phyloP scores from a whole-genome alignment of 2,329 filamentous ascomycete species.

The Phaeosphaeriaceae sp. region DNA sequence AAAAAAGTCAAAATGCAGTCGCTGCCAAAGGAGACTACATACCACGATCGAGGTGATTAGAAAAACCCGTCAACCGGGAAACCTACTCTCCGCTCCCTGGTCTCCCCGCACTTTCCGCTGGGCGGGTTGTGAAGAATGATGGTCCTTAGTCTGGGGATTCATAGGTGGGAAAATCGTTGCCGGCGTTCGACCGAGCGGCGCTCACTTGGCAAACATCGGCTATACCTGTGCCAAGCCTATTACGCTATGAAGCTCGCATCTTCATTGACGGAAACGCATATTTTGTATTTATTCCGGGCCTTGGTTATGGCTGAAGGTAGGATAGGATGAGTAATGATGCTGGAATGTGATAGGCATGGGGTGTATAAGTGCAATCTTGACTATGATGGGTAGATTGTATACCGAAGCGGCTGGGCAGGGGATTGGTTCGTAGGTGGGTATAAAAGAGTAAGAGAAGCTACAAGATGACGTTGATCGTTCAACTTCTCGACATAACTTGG shows the following conservation, averaged over 20 bases:
- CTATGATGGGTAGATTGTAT: background rate
- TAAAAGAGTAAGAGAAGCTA: background rate
- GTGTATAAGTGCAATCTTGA: background rate
- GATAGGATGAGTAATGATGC: background rate
- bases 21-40: too few relatives aligned
- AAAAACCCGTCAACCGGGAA: background rate
- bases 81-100: background rate
- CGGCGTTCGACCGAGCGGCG: slow-evolving; percentile 5
- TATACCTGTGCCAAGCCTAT: slow-evolving; percentile 14
- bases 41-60: background rate
- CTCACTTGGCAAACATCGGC: slow-evolving; percentile 16
- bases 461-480: background rate
- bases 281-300: background rate
- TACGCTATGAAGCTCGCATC: slow-evolving; percentile 5
- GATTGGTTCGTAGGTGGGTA: background rate
- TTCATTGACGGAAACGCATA: slow-evolving; percentile 21
- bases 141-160: background rate
- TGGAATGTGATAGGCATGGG: background rate
- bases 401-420: background rate
- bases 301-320: background rate
- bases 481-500: background rate
- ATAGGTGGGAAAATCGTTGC: slow-evolving; percentile 23
- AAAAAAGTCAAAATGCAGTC: too few relatives aligned
- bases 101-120: background rate
- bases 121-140: slow-evolving; percentile 4